These are phyloP conservation scores for Conoideocrella luteorostrata DNA, from an alignment of 2,329 filamentous ascomycete species.

Conservation along the genomic window DNA sequence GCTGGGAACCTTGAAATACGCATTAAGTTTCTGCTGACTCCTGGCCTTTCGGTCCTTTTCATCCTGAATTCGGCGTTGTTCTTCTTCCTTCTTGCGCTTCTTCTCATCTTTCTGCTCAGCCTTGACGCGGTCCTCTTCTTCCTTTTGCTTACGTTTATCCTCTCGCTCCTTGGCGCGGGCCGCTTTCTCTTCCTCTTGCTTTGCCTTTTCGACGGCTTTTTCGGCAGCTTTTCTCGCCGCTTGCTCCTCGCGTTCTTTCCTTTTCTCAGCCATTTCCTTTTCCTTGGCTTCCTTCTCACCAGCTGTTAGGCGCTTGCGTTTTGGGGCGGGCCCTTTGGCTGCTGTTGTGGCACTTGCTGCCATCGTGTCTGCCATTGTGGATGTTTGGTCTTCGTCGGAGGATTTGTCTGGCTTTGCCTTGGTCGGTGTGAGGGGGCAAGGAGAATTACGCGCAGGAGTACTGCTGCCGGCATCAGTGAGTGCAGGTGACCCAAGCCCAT, in stretches of 20 bases:
- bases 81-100: conserved; percentile 45
- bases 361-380: conserved; percentile 13
- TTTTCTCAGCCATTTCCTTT: conserved; percentile 23
- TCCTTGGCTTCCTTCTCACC: conserved; percentile 27
- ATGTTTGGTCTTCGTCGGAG: conserved; percentile 2
- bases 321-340: conserved; percentile 25
- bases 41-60: conserved; percentile 45
- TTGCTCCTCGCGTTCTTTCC: conserved; percentile 29
- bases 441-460: conserved; percentile 31
- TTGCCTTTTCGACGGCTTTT: conserved; percentile 22
- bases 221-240: conserved; percentile 25
- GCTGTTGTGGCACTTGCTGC: conserved; percentile 3
- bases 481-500: conserved; percentile 21
- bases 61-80: conserved; percentile 30
- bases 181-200: conserved; percentile 33
- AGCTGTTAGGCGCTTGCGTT: conserved; percentile 35
- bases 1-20: conserved; percentile 34
- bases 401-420: conserved; percentile 15
- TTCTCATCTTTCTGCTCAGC: conserved; percentile 39
- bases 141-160: conserved; percentile 34
- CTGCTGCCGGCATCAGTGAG: conserved; percentile 38
- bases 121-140: conserved; percentile 32
- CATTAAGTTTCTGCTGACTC: conserved; percentile 39
- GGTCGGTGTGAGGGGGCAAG: conserved; percentile 27
- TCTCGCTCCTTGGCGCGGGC: conserved; percentile 31